Evolutionary conservation across 345 rosid species (phyloP).

Genomic region (Draba incana): DNA sequence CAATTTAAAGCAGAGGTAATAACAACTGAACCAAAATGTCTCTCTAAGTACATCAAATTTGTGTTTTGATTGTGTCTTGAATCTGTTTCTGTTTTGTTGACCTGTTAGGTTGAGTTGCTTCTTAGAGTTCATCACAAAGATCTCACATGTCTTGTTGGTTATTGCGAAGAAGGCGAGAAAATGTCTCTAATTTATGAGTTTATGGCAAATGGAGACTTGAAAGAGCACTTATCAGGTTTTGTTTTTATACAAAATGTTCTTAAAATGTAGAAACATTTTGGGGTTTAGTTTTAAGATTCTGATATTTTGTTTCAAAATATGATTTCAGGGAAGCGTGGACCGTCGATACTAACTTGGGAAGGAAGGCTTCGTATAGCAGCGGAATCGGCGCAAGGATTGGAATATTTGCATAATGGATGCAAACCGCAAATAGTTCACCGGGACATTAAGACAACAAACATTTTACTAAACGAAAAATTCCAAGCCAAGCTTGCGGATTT

Average conservation of each 20-base stretch:
- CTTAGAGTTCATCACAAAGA: conserved; percentile 51
- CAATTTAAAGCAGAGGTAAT: conserved; percentile 46
- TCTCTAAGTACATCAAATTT: background rate
- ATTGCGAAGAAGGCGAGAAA: conserved; percentile 50
- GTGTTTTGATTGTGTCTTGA: conserved; percentile 10
- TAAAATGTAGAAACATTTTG: background rate
- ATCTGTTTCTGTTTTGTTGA: conserved; percentile 16
- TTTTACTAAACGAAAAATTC: conserved; percentile 55
- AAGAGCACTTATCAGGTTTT: conserved; percentile 43
- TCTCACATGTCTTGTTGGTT: conserved; percentile 55
- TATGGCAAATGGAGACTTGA: conserved; percentile 63
- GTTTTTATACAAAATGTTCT: background rate
- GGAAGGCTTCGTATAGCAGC: conserved; percentile 52
- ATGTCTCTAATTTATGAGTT: conserved; percentile 56
- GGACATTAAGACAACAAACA: conserved; percentile 62
- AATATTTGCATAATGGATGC: conserved; percentile 56
- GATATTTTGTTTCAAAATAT: background rate
- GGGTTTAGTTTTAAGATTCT: conserved; percentile 9
- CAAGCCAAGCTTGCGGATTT: conserved; percentile 71
- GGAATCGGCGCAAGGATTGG: conserved; percentile 61
- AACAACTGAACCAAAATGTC: background rate
- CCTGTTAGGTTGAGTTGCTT: conserved; percentile 46
- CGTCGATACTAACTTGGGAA: conserved; percentile 50
- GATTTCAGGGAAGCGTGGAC: conserved; percentile 38
- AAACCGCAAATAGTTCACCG: conserved; percentile 65